These are phyloP conservation scores for Trichosporon asahii DNA, from an alignment of 1,284 basidiomycete species.

Conservation along the genomic window DNA sequence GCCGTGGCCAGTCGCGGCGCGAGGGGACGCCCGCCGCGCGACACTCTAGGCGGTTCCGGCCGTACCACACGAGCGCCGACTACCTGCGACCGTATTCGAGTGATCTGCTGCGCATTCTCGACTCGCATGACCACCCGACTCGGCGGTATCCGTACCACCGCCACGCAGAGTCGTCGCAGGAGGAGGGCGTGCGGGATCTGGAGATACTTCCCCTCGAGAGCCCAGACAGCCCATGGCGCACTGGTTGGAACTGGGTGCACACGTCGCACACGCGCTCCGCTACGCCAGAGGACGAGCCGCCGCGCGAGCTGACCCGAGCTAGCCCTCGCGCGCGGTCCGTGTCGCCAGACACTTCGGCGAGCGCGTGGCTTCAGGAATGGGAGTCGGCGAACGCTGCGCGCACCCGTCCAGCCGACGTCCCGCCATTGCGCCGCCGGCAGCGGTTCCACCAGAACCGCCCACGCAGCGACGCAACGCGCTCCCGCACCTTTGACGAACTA, in stretches of 20 bases:
- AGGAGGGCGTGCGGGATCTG: not conserved
- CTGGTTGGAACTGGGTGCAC: constrained; percentile 3
- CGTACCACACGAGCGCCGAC: not conserved
- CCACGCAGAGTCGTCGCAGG: not conserved
- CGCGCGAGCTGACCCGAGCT: not conserved
- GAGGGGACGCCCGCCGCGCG: not conserved
- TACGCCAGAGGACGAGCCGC: constrained; percentile 12
- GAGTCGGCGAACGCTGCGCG: constrained; percentile 6
- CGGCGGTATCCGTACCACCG: not conserved
- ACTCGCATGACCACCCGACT: not conserved
- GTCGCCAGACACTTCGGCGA: constrained; percentile 1
- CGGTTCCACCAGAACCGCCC: constrained; percentile 8
- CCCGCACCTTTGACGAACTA: constrained; percentile 9
- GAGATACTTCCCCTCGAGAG: constrained; percentile 5
- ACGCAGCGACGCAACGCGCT: constrained; percentile 1
- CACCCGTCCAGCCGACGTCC: constrained; percentile 6
- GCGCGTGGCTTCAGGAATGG: constrained; percentile 18
- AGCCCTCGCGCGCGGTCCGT: constrained; percentile 4
- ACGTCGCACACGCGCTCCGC: not conserved
- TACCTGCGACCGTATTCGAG: not conserved
- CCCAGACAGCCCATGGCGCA: constrained; percentile 2
- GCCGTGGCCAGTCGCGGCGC: not conserved
- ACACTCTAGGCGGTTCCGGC: not conserved
- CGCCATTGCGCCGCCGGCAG: constrained; percentile 1
- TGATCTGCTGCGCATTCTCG: not conserved